phyloP scores from a whole-genome alignment of 495 filamentous ascomycete genomes.

The Evansstolkia leycettana region DNA sequence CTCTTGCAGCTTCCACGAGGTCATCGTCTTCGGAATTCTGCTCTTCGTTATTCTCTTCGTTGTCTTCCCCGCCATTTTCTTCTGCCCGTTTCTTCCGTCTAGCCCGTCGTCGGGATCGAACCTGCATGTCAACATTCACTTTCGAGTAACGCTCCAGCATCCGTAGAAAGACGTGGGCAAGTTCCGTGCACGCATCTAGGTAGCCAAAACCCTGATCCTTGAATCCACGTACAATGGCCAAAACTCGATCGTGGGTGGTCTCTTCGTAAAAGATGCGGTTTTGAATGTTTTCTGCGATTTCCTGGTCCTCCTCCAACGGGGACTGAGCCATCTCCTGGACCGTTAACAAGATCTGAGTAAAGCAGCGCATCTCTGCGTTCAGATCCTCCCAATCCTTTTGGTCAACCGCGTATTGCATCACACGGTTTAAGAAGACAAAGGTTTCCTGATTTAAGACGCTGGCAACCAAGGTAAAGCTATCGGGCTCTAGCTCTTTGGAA shows the following conservation, averaged over 20 bases:
- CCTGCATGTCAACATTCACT: slow-evolving; percentile 84
- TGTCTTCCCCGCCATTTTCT: slow-evolving; percentile 14
- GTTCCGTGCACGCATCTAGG: slow-evolving; percentile 82
- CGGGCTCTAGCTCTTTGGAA: slow-evolving; percentile 43
- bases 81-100: slow-evolving; percentile 49
- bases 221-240: slow-evolving; percentile 66
- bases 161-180: slow-evolving; percentile 80
- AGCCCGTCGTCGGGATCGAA: slow-evolving; percentile 63
- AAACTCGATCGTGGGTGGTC: slow-evolving; percentile 75
- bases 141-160: slow-evolving; percentile 91
- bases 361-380: slow-evolving; percentile 81
- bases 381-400: slow-evolving; percentile 78
- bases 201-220: slow-evolving; percentile 93
- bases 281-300: slow-evolving; percentile 96
- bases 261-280: slow-evolving; percentile 98
- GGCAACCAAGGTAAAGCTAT: slow-evolving; percentile 77
- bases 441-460: slow-evolving; percentile 85
- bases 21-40: slow-evolving; percentile 68
- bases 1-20: slow-evolving; percentile 49
- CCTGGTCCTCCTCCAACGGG: slow-evolving; percentile 80
- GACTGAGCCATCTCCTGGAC: slow-evolving; percentile 89
- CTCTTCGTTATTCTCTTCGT: slow-evolving; percentile 34
- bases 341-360: slow-evolving; percentile 66
- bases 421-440: slow-evolving; percentile 73
- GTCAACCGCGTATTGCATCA: slow-evolving; percentile 67